These are phyloP conservation scores for Suillus variegatus DNA, from an alignment of 768 basidiomycete genomes.

Conservation along the genomic window DNA sequence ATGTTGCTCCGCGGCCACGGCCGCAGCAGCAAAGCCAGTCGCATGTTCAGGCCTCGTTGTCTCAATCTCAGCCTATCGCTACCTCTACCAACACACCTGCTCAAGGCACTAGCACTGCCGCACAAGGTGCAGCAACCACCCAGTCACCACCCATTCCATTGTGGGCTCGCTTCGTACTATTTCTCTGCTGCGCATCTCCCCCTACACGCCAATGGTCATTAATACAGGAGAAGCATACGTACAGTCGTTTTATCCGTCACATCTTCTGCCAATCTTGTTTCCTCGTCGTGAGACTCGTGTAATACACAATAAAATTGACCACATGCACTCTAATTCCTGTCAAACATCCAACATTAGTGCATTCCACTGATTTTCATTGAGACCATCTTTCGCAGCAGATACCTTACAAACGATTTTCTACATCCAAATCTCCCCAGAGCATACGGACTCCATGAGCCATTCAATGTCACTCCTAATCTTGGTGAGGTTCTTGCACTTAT, in stretches of 20 bases:
- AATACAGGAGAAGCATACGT: neutral
- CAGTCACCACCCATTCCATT: too few relatives aligned
- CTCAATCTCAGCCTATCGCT: too few relatives aligned
- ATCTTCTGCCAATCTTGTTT: neutral
- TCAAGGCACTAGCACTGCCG: too few relatives aligned
- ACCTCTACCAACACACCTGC: too few relatives aligned
- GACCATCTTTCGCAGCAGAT: neutral
- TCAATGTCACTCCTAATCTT: conserved; percentile 78
- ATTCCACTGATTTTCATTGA: neutral
- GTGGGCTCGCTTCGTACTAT: too few relatives aligned
- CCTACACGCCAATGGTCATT: neutral
- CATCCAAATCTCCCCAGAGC: conserved; percentile 56
- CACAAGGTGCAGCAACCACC: too few relatives aligned
- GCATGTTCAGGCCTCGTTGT: too few relatives aligned
- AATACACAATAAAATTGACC: neutral
- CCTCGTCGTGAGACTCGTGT: neutral
- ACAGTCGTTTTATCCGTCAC: neutral
- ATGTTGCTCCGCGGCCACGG: too few relatives aligned
- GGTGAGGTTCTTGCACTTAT: conserved; percentile 82
- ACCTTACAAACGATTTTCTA: neutral
- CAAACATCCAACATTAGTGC: neutral
- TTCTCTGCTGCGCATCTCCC: too few relatives aligned
- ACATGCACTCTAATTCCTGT: too few relatives aligned
- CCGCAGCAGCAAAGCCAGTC: too few relatives aligned
- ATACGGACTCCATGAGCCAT: conserved; percentile 75